These are phyloP conservation scores for Phytophthora agathidicida DNA, from an alignment of 352 stramenopile species.

Conservation along the genomic window DNA sequence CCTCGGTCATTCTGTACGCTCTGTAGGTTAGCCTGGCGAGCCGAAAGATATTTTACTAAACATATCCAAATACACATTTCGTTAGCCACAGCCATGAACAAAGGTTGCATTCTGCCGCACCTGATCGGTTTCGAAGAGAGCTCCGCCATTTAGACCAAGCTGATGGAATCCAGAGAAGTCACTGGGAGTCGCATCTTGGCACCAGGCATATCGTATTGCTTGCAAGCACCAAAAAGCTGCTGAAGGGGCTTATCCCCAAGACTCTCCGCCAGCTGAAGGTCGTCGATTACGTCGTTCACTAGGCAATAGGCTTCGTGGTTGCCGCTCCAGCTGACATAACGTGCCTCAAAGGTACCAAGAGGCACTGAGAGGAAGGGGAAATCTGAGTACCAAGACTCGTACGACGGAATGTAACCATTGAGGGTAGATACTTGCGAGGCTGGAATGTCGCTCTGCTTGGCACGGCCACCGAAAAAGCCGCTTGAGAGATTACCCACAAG, in stretches of 20 bases:
- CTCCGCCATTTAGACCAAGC: too few species aligned
- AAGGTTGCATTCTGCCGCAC: too few species aligned
- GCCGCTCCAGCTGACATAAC: slow-evolving; percentile 64
- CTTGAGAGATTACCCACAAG: slow-evolving; percentile 35
- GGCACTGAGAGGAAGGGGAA: slow-evolving; percentile 70
- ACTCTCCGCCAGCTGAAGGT: slow-evolving; percentile 46
- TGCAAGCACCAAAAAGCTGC: slow-evolving; percentile 66
- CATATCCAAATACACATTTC: slow-evolving; percentile 7
- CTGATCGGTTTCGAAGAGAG: too few species aligned
- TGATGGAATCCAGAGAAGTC: slow-evolving; percentile 28
- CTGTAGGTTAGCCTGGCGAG: too few species aligned
- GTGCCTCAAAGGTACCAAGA: slow-evolving; percentile 55
- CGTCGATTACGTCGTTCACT: slow-evolving; percentile 65
- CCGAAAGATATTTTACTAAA: background rate
- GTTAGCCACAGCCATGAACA: background rate
- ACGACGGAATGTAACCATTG: slow-evolving; percentile 62
- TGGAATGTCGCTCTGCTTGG: slow-evolving; percentile 49
- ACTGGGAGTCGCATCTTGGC: slow-evolving; percentile 17
- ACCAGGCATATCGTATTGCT: slow-evolving; percentile 54
- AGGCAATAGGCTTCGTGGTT: slow-evolving; percentile 63
- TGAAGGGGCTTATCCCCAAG: slow-evolving; percentile 48
- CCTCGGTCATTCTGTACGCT: background rate
- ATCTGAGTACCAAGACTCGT: slow-evolving; percentile 74
- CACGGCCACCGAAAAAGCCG: slow-evolving; percentile 33
- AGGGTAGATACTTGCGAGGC: slow-evolving; percentile 54